Conservation (phyloP, 805 yeast genomes). For the Teunomyces funiuensis region DNA sequence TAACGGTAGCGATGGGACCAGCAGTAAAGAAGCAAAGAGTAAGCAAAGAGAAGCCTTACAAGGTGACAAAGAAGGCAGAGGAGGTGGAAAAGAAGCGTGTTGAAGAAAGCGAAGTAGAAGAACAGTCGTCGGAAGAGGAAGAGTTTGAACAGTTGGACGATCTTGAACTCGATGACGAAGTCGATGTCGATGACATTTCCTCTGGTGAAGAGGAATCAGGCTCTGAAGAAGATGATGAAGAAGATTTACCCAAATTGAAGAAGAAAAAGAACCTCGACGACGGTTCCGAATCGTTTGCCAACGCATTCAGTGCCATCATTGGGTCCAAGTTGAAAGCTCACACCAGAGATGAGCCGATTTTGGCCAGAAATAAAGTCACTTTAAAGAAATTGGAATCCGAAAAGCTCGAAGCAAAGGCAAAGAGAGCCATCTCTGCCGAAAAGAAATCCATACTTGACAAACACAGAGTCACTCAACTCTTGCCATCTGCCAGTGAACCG, state of each 20-base stretch:
- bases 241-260: conserved; percentile 47
- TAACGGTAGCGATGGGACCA: conserved; percentile 16
- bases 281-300: conserved; percentile 76
- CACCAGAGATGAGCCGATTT: conserved; percentile 84
- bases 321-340: conserved; percentile 87
- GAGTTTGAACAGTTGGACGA: conserved; percentile 15
- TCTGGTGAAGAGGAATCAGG: conserved; percentile 8
- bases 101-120: background rate
- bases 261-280: conserved; percentile 59
- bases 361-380: conserved; percentile 76
- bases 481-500: conserved; percentile 61
- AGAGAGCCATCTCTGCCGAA: conserved; percentile 65
- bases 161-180: conserved; percentile 16
- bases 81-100: conserved; percentile 12
- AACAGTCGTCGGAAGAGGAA: conserved; percentile 8
- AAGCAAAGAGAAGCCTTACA: conserved; percentile 14
- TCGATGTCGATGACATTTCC: conserved; percentile 8
- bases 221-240: conserved; percentile 19
- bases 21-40: conserved; percentile 24
- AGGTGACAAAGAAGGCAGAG: conserved; percentile 9
- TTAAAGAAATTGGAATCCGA: conserved; percentile 74
- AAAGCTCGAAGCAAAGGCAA: conserved; percentile 82
- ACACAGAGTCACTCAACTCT: conserved; percentile 63
- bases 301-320: conserved; percentile 79
- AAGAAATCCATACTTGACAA: conserved; percentile 66